Evolutionary conservation across 139 green algal species (phyloP), one percentile per base, ranked within the genome.

Genomic region (Asterochloris erici): DNA sequence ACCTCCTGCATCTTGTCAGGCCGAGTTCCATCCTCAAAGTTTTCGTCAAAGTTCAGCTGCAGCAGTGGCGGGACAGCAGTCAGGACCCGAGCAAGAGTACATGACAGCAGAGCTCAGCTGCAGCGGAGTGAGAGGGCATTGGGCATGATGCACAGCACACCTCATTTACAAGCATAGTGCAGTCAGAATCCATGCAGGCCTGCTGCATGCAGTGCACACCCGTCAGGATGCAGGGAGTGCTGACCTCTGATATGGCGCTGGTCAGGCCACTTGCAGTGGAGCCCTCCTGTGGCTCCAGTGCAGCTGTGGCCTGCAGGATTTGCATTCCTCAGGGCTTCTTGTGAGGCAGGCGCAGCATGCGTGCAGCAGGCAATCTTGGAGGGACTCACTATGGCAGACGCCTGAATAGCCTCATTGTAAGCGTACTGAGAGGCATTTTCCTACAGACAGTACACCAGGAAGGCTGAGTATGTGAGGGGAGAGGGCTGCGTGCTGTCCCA

Each of bases 31-130:
- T 85, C 63, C n/a, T 85, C 81, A 17, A 26, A 24, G 11, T 70
- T 82, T 24, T 91, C 90, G 61, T 92, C 86, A 88, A 94, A 94
- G 19, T 83, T 81, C 13, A 94, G 80, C 89, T 94, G 87, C 87
- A 89, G 16, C 21, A 19, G 73, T 54, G 26, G 75, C 21, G 75
- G 28, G 63, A 64, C 79, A 74, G 47, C 27, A 64, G 23, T 64
- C 21, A 73, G 66, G 21, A 73, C 66, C 66, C 66, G 9, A 9
- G 21, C 21, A 21, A 54, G 38, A 54, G 38, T 54, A 54, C 38
- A 6, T 54, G 71, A 38, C 63, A 74, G 11, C 14, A 21, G 11
- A 19, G 75, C 27, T 69, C 28, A 24, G 19, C n/a, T 69, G 11
- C 12, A 63, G n/a, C 47, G 28, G 19, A 63, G 12, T 61, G 13